phyloP scores from a whole-genome alignment of 2,329 filamentous ascomycete genomes.

The Phialophora verrucosa region DNA sequence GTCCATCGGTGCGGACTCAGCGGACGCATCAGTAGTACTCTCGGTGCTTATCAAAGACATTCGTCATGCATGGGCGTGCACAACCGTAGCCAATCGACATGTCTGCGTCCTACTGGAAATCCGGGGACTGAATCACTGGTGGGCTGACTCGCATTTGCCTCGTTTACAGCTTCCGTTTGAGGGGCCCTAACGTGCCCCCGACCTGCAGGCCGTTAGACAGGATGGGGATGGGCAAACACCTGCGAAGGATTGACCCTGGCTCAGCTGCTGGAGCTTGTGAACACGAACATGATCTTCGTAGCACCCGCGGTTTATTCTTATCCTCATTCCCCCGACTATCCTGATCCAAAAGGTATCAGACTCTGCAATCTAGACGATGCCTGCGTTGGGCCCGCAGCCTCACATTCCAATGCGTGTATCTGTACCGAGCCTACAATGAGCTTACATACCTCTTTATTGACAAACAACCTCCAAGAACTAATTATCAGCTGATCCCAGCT shows the following conservation, averaged over 20 bases:
- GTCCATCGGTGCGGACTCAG: background rate
- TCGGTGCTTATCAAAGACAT: slow-evolving; percentile 11
- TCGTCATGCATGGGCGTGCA: slow-evolving; percentile 11
- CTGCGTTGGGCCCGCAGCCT: slow-evolving; percentile 14
- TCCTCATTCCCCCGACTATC: slow-evolving; percentile 1
- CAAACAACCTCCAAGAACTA: background rate
- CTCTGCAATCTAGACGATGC: slow-evolving; percentile 15
- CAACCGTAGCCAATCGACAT: background rate
- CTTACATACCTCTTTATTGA: slow-evolving; percentile 5
- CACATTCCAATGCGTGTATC: slow-evolving; percentile 27
- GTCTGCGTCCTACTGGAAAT: background rate
- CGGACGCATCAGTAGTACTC: background rate
- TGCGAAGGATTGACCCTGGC: background rate
- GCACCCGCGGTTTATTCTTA: slow-evolving; percentile 9
- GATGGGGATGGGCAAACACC: background rate
- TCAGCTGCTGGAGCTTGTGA: background rate
- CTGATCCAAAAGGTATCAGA: background rate
- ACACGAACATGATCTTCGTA: slow-evolving; percentile 13
- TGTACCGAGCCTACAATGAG: slow-evolving; percentile 7
- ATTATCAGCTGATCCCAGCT: background rate
- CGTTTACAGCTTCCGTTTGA: slow-evolving; percentile 8
- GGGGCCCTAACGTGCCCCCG: background rate
- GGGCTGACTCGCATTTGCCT: slow-evolving; percentile 9
- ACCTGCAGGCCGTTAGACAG: background rate
- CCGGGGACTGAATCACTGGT: background rate